Conservation (phyloP, 2,329 filamentous ascomycete genomes). For the Didymella pinodella region DNA sequence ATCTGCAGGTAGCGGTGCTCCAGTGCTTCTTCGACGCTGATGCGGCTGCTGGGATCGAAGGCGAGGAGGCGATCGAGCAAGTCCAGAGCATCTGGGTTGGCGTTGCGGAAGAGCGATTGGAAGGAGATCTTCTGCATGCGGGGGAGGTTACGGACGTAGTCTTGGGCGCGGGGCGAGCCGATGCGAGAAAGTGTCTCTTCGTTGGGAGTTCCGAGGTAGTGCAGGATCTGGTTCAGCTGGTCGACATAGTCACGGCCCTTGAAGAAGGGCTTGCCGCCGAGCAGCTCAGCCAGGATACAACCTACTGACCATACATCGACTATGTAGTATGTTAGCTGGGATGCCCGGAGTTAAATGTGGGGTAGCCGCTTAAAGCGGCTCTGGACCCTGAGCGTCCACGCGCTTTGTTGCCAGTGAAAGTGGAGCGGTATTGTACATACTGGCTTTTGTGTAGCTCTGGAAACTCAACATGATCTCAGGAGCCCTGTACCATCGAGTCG, state of each 20-base stretch:
- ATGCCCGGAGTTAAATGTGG: constrained; percentile 19
- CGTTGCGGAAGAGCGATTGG: constrained; percentile 85
- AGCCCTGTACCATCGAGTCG: constrained; percentile 97
- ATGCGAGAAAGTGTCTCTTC: constrained; percentile 94
- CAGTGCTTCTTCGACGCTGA: constrained; percentile 92
- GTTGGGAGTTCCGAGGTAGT: constrained; percentile 95
- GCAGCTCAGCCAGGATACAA: constrained; percentile 94
- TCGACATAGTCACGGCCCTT: constrained; percentile 99
- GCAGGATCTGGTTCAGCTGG: constrained; percentile 98
- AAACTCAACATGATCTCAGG: constrained; percentile 99
- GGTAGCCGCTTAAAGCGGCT: constrained; percentile 8
- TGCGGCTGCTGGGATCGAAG: constrained; percentile 92
- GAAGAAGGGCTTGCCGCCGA: constrained; percentile 97
- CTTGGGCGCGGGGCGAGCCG: constrained; percentile 92
- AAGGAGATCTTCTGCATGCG: constrained; percentile 95
- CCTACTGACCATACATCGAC: constrained; percentile 99
- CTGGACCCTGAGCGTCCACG: constrained; percentile 9
- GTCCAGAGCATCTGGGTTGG: constrained; percentile 94
- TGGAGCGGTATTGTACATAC: constrained; percentile 66
- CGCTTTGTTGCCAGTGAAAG: not conserved
- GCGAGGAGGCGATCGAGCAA: constrained; percentile 96
- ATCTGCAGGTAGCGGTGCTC: constrained; percentile 97
- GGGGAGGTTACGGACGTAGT: constrained; percentile 96
- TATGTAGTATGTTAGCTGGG: constrained; percentile 52
- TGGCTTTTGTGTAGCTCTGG: constrained; percentile 99